Evolutionary conservation across 805 yeast genomes (phyloP).

Genomic region (Metschnikowia peoriensis): DNA sequence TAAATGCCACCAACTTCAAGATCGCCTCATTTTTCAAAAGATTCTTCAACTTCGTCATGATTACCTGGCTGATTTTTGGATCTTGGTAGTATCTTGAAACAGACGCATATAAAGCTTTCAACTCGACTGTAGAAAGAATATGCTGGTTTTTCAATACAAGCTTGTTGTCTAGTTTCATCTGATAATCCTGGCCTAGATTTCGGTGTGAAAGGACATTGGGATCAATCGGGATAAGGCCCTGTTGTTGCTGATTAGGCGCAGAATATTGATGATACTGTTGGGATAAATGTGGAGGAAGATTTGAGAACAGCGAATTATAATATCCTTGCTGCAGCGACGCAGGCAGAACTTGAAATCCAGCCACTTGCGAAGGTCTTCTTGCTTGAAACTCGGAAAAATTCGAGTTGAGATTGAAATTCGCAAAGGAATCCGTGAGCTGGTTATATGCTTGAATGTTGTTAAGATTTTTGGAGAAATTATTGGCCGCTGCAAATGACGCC

Average conservation of each 20-base stretch:
- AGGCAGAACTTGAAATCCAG: slow-evolving; percentile 21
- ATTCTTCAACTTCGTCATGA: slow-evolving; percentile 26
- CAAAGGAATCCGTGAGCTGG: slow-evolving; percentile 31
- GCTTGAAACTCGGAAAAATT: slow-evolving; percentile 39
- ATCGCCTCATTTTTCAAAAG: slow-evolving; percentile 30
- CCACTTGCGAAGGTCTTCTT: slow-evolving; percentile 44
- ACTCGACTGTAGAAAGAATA: slow-evolving; percentile 58
- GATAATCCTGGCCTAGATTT: background rate
- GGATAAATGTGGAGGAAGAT: background rate
- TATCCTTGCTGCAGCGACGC: slow-evolving; percentile 5
- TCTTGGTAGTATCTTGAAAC: slow-evolving; percentile 54
- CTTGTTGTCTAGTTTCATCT: slow-evolving; percentile 60
- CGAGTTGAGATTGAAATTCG: slow-evolving; percentile 29
- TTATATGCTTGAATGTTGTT: slow-evolving; percentile 18
- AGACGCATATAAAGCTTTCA: slow-evolving; percentile 47
- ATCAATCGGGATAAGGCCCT: slow-evolving; percentile 2
- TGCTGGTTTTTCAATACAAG: slow-evolving; percentile 52
- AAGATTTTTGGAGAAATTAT: slow-evolving; percentile 23
- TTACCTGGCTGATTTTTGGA: slow-evolving; percentile 24
- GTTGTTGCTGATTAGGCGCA: background rate
- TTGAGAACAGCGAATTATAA: slow-evolving; percentile 9
- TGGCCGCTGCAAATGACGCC: slow-evolving; percentile 31
- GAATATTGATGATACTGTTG: background rate
- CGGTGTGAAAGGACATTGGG: background rate
- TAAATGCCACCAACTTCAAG: slow-evolving; percentile 33